Percentiles rank a stretch among this genome's conserved stretches.
Conservation (phyloP, 2,329 filamentous ascomycete genomes). For the Colletotrichum limetticola region DNA sequence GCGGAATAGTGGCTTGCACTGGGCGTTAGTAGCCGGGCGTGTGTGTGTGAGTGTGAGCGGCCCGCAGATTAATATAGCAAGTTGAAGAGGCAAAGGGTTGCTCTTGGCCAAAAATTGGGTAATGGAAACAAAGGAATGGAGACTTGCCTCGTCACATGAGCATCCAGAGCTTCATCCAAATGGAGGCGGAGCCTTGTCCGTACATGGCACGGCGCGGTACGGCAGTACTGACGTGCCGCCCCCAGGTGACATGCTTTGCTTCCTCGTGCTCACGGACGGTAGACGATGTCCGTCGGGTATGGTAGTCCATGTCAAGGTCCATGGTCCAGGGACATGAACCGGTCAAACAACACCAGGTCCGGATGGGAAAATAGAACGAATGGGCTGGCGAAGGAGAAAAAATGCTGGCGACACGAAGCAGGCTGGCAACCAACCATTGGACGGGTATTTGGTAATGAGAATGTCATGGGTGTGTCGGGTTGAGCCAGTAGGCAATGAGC, state of each 20-base stretch:
- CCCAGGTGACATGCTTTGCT: slow-evolving; percentile 28
- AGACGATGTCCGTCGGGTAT: slow-evolving; percentile 5
- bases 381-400: slow-evolving; percentile 6
- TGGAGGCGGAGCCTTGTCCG: slow-evolving; percentile 32
- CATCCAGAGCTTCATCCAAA: slow-evolving; percentile 35
- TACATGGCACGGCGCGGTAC: slow-evolving; percentile 26
- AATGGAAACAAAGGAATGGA: slow-evolving; percentile 59
- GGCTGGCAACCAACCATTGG: slow-evolving; percentile 41
- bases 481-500: slow-evolving; percentile 13
- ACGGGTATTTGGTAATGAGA: slow-evolving; percentile 51
- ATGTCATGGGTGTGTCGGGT: slow-evolving; percentile 41
- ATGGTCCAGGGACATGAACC: slow-evolving; percentile 5
- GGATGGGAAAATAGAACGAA: background rate
- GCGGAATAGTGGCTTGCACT: slow-evolving; percentile 15
- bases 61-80: slow-evolving; percentile 37
- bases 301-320: background rate
- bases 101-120: slow-evolving; percentile 52
- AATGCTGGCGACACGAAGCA: slow-evolving; percentile 28
- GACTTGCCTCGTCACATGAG: slow-evolving; percentile 50
- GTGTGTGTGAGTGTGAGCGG: slow-evolving; percentile 32
- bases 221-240: background rate
- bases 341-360: background rate
- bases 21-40: slow-evolving; percentile 12
- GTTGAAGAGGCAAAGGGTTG: slow-evolving; percentile 31
- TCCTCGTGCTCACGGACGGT: slow-evolving; percentile 20